phyloP scores from a whole-genome alignment of 1,284 basidiomycete species.

The Athelia psychrophila region DNA sequence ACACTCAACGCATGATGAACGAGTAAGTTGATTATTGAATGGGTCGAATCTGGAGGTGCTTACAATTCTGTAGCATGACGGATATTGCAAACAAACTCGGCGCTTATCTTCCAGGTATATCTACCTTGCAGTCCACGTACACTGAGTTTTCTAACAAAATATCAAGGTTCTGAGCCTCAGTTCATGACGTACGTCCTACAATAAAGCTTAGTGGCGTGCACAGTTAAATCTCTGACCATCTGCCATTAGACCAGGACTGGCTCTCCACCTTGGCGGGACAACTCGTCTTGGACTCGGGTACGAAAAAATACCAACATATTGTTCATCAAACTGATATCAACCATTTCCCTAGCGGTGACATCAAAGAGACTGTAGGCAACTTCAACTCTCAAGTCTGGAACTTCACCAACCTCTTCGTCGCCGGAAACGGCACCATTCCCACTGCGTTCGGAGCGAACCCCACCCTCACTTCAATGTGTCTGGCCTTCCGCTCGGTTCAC shows the following conservation, averaged over 20 bases:
- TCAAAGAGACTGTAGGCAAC: constrained; percentile 8
- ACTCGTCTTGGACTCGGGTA: constrained; percentile 11
- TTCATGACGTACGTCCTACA: constrained; percentile 14
- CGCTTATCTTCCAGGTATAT: constrained; percentile 17
- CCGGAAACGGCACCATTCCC: constrained; percentile 16
- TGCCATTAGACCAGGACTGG: constrained; percentile 13
- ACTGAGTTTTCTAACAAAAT: no score
- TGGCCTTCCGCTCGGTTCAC: background rate
- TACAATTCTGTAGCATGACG: constrained; percentile 14
- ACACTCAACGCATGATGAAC: constrained; percentile 20
- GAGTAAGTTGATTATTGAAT: constrained; percentile 12
- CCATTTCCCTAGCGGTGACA: no score
- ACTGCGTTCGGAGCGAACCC: constrained; percentile 19
- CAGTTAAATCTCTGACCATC: no score
- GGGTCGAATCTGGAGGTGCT: background rate
- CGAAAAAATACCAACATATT: no score
- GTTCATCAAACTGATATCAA: no score
- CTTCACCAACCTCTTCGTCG: constrained; percentile 24
- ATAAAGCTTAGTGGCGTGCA: no score
- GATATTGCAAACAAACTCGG: constrained; percentile 16
- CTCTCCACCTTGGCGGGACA: constrained; percentile 20
- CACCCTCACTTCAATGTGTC: constrained; percentile 21
- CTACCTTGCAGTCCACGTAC: background rate
- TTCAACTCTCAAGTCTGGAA: constrained; percentile 18
- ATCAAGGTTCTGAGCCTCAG: constrained; percentile 16